These are phyloP conservation scores for Sugiyamaella xylanicola DNA, from an alignment of 1,139 yeast genomes.

Conservation along the genomic window DNA sequence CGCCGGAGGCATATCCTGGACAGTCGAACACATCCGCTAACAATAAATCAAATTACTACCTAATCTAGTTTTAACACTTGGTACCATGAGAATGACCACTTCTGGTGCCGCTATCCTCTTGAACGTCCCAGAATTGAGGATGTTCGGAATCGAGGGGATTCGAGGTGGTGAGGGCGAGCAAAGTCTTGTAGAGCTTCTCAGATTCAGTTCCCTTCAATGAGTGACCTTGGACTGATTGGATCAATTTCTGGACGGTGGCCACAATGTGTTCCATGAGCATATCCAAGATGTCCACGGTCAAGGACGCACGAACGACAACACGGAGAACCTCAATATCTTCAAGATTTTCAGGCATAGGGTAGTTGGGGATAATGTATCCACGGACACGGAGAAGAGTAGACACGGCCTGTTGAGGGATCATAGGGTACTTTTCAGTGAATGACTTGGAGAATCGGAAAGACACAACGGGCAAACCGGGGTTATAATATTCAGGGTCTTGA, in stretches of 20 bases:
- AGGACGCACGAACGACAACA: constrained; percentile 76
- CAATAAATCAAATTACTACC: too few relatives aligned
- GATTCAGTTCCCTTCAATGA: constrained; percentile 32
- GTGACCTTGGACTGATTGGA: constrained; percentile 45
- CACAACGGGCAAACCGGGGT: constrained; percentile 87
- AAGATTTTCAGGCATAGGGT: constrained; percentile 70
- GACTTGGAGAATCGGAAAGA: constrained; percentile 72
- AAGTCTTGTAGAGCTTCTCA: constrained; percentile 23
- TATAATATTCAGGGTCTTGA: constrained; percentile 46
- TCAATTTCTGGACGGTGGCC: constrained; percentile 56
- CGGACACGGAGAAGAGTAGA: constrained; percentile 73
- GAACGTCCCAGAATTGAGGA: constrained; percentile 34
- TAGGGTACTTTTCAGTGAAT: constrained; percentile 64
- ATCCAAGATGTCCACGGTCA: constrained; percentile 72
- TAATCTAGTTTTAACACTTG: constrained; percentile 7
- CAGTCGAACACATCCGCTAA: neutral
- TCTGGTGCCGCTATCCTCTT: constrained; percentile 23
- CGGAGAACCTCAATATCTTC: constrained; percentile 67
- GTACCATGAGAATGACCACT: constrained; percentile 17
- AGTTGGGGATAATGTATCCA: constrained; percentile 90
- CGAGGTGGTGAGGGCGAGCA: constrained; percentile 29
- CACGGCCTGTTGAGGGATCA: constrained; percentile 79
- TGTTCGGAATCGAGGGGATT: constrained; percentile 37
- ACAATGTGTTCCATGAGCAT: constrained; percentile 69
- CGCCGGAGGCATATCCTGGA: constrained; percentile 1